Base-by-base conservation (phyloP, 225 moss, liverwort and hornwort genomes). In the Sphagnum tenellum region DNA sequence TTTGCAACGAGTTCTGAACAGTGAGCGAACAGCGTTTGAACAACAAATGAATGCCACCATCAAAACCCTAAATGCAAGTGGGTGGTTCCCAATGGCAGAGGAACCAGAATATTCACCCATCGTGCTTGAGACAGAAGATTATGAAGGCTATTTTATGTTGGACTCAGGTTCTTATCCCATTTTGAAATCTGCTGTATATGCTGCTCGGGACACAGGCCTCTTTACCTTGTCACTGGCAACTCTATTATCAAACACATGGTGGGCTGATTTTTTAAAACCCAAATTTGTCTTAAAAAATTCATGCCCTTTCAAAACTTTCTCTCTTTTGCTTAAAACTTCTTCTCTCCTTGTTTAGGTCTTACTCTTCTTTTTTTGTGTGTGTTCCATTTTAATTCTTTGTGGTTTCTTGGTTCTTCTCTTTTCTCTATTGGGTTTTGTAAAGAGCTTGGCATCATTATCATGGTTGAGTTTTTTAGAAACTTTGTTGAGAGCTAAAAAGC, bases 61-160 rank as follows among this genome's bases (percentile, higher is more conserved):
- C 61, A 46, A 59, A 44, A 72, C 75, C 66, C 7, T 56, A 2
- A 55, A 60, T 5, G 8, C 7, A 5, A 71, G 45, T 64, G 73
- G 69, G 3, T 55, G 3, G 1, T 3, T 47, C 5, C 60, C 45
- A 67, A 71, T 88, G 12, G 3, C 9, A 1, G 74, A 85, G 5
- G 87, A 78, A 64, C 3, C 84, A 0, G 86, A 89, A 71, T 94
- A 90, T 66, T 79, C 94, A 8, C 90, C 90, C n/a, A 68, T 90
- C 12, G 66, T 81, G 5, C 78, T 78, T 61, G 66, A 82, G 7
- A 51, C 50, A 5, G 70, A 69, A 2, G 67, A 70, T 12, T 3
- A n/a, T 44, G 3, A 52, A 9, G 46, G 55, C 44, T 1, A 44
- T 5, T 0, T 51, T 2, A 68, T 78, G 8, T 5, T 83, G 52